Evolutionary conservation across 2,329 filamentous ascomycete species (phyloP).

Genomic region (Aspergillus novoparasiticus): DNA sequence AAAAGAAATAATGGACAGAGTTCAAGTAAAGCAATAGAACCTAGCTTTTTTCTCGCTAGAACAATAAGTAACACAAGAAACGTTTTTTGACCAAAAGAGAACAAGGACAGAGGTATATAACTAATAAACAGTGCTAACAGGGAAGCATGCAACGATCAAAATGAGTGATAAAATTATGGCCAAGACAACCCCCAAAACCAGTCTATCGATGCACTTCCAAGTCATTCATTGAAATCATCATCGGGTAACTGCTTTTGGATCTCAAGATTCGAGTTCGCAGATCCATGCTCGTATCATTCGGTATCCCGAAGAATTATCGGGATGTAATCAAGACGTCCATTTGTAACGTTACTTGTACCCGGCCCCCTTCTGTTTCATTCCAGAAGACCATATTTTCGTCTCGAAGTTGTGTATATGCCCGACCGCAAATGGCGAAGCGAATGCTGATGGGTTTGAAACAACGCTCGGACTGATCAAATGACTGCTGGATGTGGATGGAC

Average conservation of each 20-base stretch:
- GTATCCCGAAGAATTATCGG: not conserved
- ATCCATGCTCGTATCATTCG: not conserved
- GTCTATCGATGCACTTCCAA: not conserved
- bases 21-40: too few relatives aligned
- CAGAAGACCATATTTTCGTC: slow-evolving; percentile 17
- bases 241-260: not conserved
- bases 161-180: not conserved
- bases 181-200: not conserved
- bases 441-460: not conserved
- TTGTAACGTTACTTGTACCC: not conserved
- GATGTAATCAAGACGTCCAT: not conserved
- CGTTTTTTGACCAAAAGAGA: not conserved
- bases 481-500: slow-evolving; percentile 7
- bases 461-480: not conserved
- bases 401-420: slow-evolving; percentile 12
- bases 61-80: not conserved
- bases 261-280: not conserved
- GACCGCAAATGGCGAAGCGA: slow-evolving; percentile 10
- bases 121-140: not conserved
- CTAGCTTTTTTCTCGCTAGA: not conserved
- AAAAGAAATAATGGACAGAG: too few relatives aligned
- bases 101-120: not conserved
- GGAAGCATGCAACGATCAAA: not conserved
- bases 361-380: not conserved
- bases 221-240: not conserved